phyloP scores from a whole-genome alignment of 306 rosid genomes.

The Lagenaria siceraria region DNA sequence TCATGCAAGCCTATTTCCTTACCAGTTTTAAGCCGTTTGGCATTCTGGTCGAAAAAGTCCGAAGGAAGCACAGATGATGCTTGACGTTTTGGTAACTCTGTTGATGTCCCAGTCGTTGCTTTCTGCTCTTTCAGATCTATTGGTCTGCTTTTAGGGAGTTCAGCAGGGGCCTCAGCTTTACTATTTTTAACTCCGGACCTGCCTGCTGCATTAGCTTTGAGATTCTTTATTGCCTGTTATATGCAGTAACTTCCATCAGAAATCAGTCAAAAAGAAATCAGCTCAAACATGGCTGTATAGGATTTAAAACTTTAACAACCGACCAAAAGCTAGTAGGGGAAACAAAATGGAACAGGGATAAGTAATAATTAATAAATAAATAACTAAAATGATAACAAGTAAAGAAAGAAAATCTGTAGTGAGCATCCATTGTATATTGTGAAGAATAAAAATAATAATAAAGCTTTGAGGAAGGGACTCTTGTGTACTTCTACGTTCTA shows the following conservation, averaged over 20 bases:
- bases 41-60: constrained; percentile 53
- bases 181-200: constrained; percentile 24
- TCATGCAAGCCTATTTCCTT: not conserved
- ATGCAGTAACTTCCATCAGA: not conserved
- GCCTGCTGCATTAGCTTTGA: constrained; percentile 65
- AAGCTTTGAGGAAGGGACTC: not conserved
- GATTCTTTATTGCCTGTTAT: constrained; percentile 48
- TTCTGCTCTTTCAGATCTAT: constrained; percentile 20
- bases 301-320: not conserved
- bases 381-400: not conserved
- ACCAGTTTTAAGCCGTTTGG: constrained; percentile 39
- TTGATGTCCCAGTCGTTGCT: constrained; percentile 18
- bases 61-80: constrained; percentile 61
- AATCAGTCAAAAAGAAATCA: not conserved
- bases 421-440: not conserved
- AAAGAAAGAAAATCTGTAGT: not conserved
- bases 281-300: not conserved
- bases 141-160: constrained; percentile 23
- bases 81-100: constrained; percentile 28
- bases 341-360: not conserved
- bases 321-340: not conserved
- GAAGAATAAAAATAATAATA: not conserved
- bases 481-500: not conserved
- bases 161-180: constrained; percentile 28
- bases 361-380: not conserved